Percentiles rank a stretch among this genome's conserved stretches.
Evolutionary conservation across 495 filamentous ascomycete genomes (phyloP).

Genomic region (Lophium mytilinum): DNA sequence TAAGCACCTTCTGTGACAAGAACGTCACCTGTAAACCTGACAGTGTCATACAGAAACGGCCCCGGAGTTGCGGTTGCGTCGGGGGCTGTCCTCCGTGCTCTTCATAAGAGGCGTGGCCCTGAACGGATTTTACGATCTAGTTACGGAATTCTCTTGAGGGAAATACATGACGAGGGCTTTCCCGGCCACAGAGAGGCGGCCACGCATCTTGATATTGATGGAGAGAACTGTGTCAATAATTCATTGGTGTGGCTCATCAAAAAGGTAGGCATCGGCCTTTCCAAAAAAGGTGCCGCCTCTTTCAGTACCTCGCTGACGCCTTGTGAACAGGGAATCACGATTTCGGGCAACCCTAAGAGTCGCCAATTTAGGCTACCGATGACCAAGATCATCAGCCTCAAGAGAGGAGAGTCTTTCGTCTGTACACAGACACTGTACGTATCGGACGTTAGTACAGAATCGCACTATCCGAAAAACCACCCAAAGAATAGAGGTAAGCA

Average conservation of each 20-base stretch:
- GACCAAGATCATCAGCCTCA: background rate
- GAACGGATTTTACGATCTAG: constrained; percentile 18
- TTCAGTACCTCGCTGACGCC: background rate
- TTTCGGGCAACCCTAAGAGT: background rate
- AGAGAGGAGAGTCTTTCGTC: background rate
- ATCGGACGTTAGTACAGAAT: constrained; percentile 1
- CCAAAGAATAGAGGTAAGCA: constrained; percentile 5
- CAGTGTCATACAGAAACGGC: background rate
- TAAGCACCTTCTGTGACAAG: background rate
- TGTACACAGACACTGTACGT: constrained; percentile 3
- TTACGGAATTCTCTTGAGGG: constrained; percentile 28
- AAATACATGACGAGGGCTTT: constrained; percentile 15
- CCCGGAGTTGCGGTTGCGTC: constrained; percentile 21
- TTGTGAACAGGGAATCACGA: background rate
- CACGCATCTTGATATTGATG: background rate
- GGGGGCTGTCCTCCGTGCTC: constrained; percentile 27
- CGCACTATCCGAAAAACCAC: constrained; percentile 1
- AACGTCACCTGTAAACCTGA: background rate
- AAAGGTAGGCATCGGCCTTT: background rate
- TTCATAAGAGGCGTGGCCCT: constrained; percentile 25
- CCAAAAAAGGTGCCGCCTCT: background rate
- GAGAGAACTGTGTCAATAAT: background rate
- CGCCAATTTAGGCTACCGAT: constrained; percentile 1
- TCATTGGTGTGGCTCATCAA: constrained; percentile 5
- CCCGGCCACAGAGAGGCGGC: constrained; percentile 17